Conservation (phyloP, 2,329 filamentous ascomycete genomes). For the Alternaria triticina region DNA sequence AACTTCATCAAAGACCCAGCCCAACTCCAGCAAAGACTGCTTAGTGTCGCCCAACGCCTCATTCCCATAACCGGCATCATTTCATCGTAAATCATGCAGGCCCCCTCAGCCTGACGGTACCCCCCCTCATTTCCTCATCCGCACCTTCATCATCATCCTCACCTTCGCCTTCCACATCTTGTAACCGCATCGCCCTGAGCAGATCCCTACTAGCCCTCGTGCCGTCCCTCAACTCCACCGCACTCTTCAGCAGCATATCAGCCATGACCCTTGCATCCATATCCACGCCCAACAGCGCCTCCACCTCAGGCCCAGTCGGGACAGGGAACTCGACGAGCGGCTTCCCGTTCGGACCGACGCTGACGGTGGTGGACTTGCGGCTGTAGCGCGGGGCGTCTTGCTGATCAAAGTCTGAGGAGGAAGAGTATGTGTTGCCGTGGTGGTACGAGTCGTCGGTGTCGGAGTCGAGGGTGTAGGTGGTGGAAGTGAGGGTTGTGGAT, state of each 20-base stretch:
- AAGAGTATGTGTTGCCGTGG: slow-evolving; percentile 21
- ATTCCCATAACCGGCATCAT: not conserved
- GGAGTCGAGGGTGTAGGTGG: slow-evolving; percentile 1
- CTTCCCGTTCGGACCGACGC: slow-evolving; percentile 39
- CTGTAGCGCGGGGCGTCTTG: slow-evolving; percentile 4
- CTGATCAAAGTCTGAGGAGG: slow-evolving; percentile 27
- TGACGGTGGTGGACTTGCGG: slow-evolving; percentile 29
- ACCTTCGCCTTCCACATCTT: slow-evolving; percentile 28
- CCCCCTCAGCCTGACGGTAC: slow-evolving; percentile 14
- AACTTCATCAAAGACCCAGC: not conserved
- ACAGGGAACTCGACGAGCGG: slow-evolving; percentile 45
- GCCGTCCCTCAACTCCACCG: slow-evolving; percentile 40
- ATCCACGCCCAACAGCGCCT: slow-evolving; percentile 30
- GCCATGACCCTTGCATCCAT: slow-evolving; percentile 26
- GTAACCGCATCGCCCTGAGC: slow-evolving; percentile 40
- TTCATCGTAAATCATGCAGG: not conserved
- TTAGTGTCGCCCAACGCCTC: not conserved
- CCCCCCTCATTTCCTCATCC: slow-evolving; percentile 6
- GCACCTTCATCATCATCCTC: not conserved
- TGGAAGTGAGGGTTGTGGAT: slow-evolving; percentile 18
- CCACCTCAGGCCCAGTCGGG: slow-evolving; percentile 37
- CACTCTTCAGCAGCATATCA: slow-evolving; percentile 38
- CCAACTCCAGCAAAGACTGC: not conserved
- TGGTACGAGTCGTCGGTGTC: slow-evolving; percentile 24
- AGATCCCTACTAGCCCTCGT: slow-evolving; percentile 38